phyloP scores from a whole-genome alignment of 805 yeast genomes.

The Saccharomyces kudriavzevii region DNA sequence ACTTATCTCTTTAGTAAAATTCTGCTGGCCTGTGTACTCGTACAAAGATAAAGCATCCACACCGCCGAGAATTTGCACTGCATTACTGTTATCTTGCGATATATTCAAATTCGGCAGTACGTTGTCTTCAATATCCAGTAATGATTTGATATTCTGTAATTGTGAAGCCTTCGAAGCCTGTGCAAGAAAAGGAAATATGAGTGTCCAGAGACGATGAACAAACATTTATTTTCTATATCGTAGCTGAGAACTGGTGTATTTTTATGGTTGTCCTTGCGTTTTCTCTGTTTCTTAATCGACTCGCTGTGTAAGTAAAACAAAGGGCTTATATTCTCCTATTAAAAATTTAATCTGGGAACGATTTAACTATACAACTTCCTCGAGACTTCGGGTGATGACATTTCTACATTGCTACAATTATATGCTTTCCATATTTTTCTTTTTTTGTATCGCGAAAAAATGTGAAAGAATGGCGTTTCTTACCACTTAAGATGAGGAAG shows the following conservation, averaged over 20 bases:
- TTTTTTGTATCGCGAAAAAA: background rate
- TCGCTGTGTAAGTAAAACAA: background rate
- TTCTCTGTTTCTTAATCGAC: background rate
- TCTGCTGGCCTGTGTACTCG: constrained; percentile 27
- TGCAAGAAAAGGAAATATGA: constrained; percentile 2
- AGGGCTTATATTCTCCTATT: background rate
- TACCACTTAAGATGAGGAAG: background rate
- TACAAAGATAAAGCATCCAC: constrained; percentile 18
- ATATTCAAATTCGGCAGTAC: constrained; percentile 11
- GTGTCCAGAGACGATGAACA: constrained; percentile 2
- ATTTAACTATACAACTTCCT: background rate
- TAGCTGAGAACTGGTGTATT: constrained; percentile 9
- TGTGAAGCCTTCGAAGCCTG: constrained; percentile 11
- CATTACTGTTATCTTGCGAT: constrained; percentile 6
- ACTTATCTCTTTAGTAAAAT: constrained; percentile 18
- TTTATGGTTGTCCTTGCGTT: background rate
- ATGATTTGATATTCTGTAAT: constrained; percentile 12
- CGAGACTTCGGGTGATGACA: background rate
- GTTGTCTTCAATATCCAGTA: constrained; percentile 7
- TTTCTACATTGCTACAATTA: background rate
- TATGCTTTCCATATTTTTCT: background rate
- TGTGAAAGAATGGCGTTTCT: background rate
- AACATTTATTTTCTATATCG: constrained; percentile 1
- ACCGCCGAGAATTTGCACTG: constrained; percentile 19
- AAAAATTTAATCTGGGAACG: background rate